Percentiles rank a stretch among this genome's conserved stretches.
phyloP scores from a whole-genome alignment of 139 green algal genomes.

The Helicosporidium sp. region DNA sequence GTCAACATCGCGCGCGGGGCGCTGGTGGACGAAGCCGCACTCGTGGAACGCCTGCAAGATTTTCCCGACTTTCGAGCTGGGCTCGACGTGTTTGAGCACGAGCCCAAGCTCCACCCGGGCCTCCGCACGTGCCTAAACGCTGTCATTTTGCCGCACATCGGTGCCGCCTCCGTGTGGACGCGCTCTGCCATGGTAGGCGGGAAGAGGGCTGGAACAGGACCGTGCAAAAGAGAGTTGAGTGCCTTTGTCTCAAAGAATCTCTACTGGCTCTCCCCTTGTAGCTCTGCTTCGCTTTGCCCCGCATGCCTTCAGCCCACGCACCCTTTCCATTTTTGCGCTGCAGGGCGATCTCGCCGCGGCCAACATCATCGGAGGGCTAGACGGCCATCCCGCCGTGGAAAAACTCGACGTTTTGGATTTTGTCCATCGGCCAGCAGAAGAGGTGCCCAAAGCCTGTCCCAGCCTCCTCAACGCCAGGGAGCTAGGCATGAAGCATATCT shows the following conservation, averaged over 20 bases:
- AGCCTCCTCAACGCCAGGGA: background rate
- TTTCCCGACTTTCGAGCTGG: background rate
- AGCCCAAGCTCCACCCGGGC: background rate
- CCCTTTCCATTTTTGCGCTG: background rate
- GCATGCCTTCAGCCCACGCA: too few relatives aligned
- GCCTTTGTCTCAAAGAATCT: too few relatives aligned
- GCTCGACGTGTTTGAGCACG: background rate
- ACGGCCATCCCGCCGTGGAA: background rate
- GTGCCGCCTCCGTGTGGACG: background rate
- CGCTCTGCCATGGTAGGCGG: background rate
- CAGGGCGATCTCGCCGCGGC: background rate
- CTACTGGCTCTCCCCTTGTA: background rate
- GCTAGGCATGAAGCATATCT: background rate
- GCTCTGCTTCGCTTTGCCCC: background rate
- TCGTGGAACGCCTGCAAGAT: background rate
- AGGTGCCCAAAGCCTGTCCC: background rate
- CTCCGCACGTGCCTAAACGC: background rate
- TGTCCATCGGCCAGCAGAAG: background rate
- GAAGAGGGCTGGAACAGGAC: background rate
- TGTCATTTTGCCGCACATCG: background rate
- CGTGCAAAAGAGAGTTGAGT: too few relatives aligned
- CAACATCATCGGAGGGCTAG: background rate
- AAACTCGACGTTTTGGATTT: background rate
- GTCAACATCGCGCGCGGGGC: background rate
- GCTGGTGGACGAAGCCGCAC: slow-evolving; percentile 1